Percentiles rank a stretch among this genome's conserved stretches.
Evolutionary conservation across 1,284 basidiomycete genomes (phyloP).

Genomic region (Laetiporus sulphureus): DNA sequence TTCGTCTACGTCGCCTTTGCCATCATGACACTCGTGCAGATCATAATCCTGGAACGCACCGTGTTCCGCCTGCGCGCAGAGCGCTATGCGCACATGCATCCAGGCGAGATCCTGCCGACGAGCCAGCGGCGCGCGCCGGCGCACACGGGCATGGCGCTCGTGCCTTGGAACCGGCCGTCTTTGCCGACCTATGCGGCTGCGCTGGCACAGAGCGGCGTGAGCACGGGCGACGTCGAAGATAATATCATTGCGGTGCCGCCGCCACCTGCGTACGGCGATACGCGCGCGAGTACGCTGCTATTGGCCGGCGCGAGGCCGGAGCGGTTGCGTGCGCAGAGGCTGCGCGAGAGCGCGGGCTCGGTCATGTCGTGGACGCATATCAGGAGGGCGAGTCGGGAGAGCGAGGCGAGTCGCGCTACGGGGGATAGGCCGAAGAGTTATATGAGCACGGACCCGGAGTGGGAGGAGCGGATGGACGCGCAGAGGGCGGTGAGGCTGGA

Average conservation of each 20-base stretch:
- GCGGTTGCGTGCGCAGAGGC: constrained; percentile 35
- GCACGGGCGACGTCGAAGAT: constrained; percentile 73
- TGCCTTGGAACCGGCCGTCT: constrained; percentile 65
- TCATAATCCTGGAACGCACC: constrained; percentile 58
- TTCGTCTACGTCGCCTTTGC: constrained; percentile 57
- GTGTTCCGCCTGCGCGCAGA: constrained; percentile 59
- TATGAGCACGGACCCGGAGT: constrained; percentile 45
- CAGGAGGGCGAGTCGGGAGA: constrained; percentile 3
- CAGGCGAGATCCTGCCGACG: constrained; percentile 46
- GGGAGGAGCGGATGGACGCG: constrained; percentile 48
- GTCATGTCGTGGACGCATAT: constrained; percentile 6
- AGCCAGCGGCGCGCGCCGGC: constrained; percentile 21
- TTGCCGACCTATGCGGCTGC: constrained; percentile 66
- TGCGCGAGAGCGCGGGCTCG: constrained; percentile 11
- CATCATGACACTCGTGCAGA: constrained; percentile 39
- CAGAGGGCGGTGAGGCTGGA: constrained; percentile 47
- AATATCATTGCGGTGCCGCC: constrained; percentile 56
- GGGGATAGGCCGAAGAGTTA: constrained; percentile 42
- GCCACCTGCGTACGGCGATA: constrained; percentile 68
- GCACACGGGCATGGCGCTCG: constrained; percentile 36
- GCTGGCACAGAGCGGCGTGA: constrained; percentile 56
- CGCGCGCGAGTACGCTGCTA: constrained; percentile 58
- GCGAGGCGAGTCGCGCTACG: constrained; percentile 6
- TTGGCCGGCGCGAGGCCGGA: constrained; percentile 47
- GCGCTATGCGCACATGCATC: constrained; percentile 51